These are phyloP conservation scores for Golovinomyces cichoracearum DNA, from an alignment of 2,329 filamentous ascomycete species.

Conservation along the genomic window DNA sequence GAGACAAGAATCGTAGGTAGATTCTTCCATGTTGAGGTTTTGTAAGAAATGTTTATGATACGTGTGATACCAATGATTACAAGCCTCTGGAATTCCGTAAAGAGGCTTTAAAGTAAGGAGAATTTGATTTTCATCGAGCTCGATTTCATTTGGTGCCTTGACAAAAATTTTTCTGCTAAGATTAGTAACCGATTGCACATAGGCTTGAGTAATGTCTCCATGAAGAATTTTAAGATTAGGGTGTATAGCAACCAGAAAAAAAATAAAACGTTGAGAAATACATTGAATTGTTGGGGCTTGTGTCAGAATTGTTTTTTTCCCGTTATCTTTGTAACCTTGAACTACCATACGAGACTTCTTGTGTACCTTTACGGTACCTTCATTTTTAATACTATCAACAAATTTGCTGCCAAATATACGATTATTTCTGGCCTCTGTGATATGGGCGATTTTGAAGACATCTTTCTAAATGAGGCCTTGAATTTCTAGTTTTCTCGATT, in stretches of 20 bases:
- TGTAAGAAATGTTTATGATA: not conserved
- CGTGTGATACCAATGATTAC: not conserved
- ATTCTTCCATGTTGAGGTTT: not conserved
- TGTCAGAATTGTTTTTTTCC: constrained; percentile 3
- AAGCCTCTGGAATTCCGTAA: not conserved
- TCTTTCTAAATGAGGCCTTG: too few species aligned
- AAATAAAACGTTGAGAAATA: constrained; percentile 2
- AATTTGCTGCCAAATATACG: constrained; percentile 3
- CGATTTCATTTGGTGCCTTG: not conserved
- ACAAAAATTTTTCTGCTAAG: not conserved
- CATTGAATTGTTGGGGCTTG: constrained; percentile 4
- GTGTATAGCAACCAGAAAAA: not conserved
- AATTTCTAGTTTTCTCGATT: not conserved
- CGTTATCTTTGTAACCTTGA: constrained; percentile 4
- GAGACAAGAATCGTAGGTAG: not conserved
- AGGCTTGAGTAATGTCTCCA: not conserved
- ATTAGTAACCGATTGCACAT: not conserved
- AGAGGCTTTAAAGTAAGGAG: not conserved
- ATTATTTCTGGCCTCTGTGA: not conserved
- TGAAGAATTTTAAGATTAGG: not conserved
- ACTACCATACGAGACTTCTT: constrained; percentile 1
- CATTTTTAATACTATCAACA: constrained; percentile 5
- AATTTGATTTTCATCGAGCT: not conserved
- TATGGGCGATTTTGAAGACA: too few species aligned
- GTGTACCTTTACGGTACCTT: not conserved